Percentiles rank a stretch among this genome's conserved stretches.
Evolutionary conservation across 2,329 filamentous ascomycete species (phyloP).

Genomic region (Ascochyta fabae): DNA sequence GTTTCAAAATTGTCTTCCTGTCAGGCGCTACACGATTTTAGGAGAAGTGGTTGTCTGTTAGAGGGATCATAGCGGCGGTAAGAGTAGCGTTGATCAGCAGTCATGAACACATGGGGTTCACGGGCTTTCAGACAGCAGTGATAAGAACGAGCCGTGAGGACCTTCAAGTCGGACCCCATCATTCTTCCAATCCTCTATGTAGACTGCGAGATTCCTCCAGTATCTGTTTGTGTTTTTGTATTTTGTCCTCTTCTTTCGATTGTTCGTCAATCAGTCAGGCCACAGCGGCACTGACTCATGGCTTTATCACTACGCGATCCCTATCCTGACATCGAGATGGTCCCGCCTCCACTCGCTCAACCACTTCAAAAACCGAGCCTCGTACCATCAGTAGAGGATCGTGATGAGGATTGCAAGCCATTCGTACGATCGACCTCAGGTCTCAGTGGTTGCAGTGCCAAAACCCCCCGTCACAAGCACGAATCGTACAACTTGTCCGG

Average conservation of each 20-base stretch:
- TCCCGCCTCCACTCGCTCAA: constrained; percentile 19
- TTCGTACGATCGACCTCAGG: not conserved
- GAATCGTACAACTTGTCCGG: constrained; percentile 36
- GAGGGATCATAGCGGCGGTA: constrained; percentile 4
- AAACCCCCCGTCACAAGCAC: constrained; percentile 20
- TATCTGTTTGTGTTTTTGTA: not conserved
- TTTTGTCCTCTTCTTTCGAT: not conserved
- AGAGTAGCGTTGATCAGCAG: not conserved
- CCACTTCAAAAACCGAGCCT: constrained; percentile 20
- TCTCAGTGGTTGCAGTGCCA: not conserved
- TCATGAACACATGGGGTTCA: not conserved
- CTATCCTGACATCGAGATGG: constrained; percentile 25
- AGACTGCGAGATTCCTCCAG: not conserved
- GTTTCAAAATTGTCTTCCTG: constrained; percentile 1
- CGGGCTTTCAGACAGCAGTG: not conserved
- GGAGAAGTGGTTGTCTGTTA: not conserved
- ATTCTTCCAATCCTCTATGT: not conserved
- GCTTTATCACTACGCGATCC: constrained; percentile 9
- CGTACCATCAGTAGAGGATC: constrained; percentile 10
- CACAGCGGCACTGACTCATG: not conserved
- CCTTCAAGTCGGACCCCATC: not conserved
- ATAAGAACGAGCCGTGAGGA: not conserved
- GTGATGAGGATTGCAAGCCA: not conserved
- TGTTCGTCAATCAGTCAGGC: not conserved
- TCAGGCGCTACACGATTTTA: not conserved